These are phyloP conservation scores for Filosporella fistucella DNA, from an alignment of 495 filamentous ascomycete species.

Conservation along the genomic window DNA sequence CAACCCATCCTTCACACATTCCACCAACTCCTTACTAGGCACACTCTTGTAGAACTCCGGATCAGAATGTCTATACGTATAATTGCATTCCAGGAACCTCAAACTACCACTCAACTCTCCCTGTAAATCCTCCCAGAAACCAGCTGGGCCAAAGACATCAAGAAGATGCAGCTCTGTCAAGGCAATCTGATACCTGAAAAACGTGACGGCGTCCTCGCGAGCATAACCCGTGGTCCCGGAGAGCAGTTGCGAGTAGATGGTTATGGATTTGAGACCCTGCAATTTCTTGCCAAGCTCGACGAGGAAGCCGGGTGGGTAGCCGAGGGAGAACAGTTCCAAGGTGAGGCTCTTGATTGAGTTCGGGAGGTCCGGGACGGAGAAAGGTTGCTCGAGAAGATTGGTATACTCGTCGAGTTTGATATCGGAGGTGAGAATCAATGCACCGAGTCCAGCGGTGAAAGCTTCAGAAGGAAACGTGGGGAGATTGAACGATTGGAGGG, in stretches of 20 bases:
- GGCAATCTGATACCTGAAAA: slow-evolving; percentile 22
- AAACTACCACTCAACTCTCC: slow-evolving; percentile 9
- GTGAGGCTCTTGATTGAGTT: slow-evolving; percentile 29
- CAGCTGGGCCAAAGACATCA: slow-evolving; percentile 32
- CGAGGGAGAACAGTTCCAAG: slow-evolving; percentile 38
- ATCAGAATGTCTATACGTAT: slow-evolving; percentile 30
- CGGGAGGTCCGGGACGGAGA: slow-evolving; percentile 18
- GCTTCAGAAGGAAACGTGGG: slow-evolving; percentile 50
- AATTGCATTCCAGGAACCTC: slow-evolving; percentile 32
- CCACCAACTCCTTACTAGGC: slow-evolving; percentile 4
- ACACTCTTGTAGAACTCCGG: slow-evolving; percentile 27
- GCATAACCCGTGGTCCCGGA: slow-evolving; percentile 29
- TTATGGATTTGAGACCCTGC: slow-evolving; percentile 29
- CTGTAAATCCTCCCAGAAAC: slow-evolving; percentile 23
- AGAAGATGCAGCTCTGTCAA: slow-evolving; percentile 35
- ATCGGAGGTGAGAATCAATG: slow-evolving; percentile 19
- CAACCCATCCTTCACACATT: slow-evolving; percentile 9
- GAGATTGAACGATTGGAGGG: slow-evolving; percentile 32
- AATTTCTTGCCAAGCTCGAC: slow-evolving; percentile 22
- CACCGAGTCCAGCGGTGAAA: slow-evolving; percentile 20
- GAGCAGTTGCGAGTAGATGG: slow-evolving; percentile 33
- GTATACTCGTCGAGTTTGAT: slow-evolving; percentile 19
- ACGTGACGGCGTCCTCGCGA: slow-evolving; percentile 27
- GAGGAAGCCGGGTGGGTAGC: slow-evolving; percentile 36
- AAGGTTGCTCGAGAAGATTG: slow-evolving; percentile 3